Evolutionary conservation across 1,284 basidiomycete species (phyloP).

Genomic region (Nidula niveotomentosa): DNA sequence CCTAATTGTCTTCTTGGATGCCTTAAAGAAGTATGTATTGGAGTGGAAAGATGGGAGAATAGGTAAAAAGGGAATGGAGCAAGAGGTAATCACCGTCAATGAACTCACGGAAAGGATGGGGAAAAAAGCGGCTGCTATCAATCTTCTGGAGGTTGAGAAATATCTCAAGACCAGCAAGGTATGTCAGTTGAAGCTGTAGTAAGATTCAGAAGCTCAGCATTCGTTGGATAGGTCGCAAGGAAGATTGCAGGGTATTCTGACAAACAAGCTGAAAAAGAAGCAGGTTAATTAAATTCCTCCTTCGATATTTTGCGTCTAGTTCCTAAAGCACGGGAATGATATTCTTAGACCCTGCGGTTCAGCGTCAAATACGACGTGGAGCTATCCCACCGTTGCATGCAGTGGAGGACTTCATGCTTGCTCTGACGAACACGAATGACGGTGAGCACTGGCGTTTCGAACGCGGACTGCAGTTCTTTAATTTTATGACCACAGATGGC

Average conservation of each 20-base stretch:
- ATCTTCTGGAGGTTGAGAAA: constrained; percentile 79
- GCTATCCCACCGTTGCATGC: constrained; percentile 79
- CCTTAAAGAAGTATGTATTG: constrained; percentile 58
- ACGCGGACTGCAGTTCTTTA: neutral
- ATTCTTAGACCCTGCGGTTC: constrained; percentile 16
- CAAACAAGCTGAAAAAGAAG: constrained; percentile 54
- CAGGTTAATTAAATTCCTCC: constrained; percentile 29
- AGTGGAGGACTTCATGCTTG: constrained; percentile 85
- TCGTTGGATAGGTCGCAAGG: constrained; percentile 49
- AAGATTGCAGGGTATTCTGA: constrained; percentile 85
- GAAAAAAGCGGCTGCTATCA: constrained; percentile 68
- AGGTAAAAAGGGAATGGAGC: constrained; percentile 21
- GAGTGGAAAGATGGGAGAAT: constrained; percentile 41
- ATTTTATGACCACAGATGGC: constrained; percentile 47
- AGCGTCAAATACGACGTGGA: constrained; percentile 30
- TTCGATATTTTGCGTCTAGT: neutral
- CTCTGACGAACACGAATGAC: constrained; percentile 79
- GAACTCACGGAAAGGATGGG: constrained; percentile 71
- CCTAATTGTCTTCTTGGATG: constrained; percentile 71
- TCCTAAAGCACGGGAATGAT: neutral
- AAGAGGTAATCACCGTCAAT: constrained; percentile 64
- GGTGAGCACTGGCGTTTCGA: constrained; percentile 48
- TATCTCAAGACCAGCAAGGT: constrained; percentile 91
- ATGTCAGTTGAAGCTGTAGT: constrained; percentile 22
- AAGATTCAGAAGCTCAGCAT: constrained; percentile 9